Conservation (phyloP, 2,329 filamentous ascomycete genomes). For the Tolypocladium inflatum region DNA sequence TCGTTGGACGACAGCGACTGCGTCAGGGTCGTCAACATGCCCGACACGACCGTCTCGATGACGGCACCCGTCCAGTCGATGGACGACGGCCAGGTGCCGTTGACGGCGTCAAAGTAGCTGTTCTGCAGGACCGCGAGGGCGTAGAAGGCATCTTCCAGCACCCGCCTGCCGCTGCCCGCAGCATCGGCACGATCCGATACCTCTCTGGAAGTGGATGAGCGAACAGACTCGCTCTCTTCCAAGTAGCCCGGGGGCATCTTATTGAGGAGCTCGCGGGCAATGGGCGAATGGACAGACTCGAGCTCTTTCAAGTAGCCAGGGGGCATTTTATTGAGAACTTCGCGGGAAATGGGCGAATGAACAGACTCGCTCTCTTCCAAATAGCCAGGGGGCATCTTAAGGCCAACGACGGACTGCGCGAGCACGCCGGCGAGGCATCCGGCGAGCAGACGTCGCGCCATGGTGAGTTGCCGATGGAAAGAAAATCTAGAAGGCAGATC, state of each 20-base stretch:
- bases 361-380: too few relatives aligned
- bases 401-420: background rate
- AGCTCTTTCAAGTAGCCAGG: background rate
- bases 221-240: background rate
- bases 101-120: conserved; percentile 65
- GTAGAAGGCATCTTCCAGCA: conserved; percentile 42
- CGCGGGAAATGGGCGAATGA: background rate
- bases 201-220: background rate
- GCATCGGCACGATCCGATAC: too few relatives aligned
- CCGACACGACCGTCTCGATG: conserved; percentile 68
- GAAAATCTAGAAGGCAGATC: background rate
- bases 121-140: conserved; percentile 70
- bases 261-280: too few relatives aligned
- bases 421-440: background rate
- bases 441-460: background rate
- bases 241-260: background rate
- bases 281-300: background rate
- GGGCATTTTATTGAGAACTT: background rate
- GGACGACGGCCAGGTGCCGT: conserved; percentile 72
- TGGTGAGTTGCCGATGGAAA: background rate
- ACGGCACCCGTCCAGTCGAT: conserved; percentile 96
- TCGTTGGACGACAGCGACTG: conserved; percentile 36
- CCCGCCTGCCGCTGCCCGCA: conserved; percentile 1
- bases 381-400: background rate
- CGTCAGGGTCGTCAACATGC: conserved; percentile 62